phyloP scores from a whole-genome alignment of 768 basidiomycete species.

The Trametes sanguinea region DNA sequence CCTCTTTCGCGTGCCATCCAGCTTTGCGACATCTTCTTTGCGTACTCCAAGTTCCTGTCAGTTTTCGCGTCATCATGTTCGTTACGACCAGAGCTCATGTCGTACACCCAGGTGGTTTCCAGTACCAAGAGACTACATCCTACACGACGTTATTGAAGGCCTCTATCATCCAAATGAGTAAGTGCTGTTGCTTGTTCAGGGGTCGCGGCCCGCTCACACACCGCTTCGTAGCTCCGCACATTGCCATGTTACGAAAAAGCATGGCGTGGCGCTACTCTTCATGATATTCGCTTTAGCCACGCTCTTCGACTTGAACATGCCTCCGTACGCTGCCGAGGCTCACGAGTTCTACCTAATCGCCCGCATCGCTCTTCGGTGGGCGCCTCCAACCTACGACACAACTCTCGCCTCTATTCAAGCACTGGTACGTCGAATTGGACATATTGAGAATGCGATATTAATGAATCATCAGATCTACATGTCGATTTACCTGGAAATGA shows the following conservation, averaged over 20 bases:
- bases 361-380: constrained; percentile 51
- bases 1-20: constrained; percentile 56
- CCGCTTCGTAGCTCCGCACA: constrained; percentile 16
- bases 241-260: constrained; percentile 40
- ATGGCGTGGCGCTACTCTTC: constrained; percentile 63
- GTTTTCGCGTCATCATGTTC: constrained; percentile 25
- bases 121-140: constrained; percentile 53
- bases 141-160: constrained; percentile 52
- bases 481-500: constrained; percentile 54
- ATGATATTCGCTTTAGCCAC: constrained; percentile 65
- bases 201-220: neutral
- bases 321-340: constrained; percentile 53
- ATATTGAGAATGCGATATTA: constrained; percentile 29
- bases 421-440: constrained; percentile 43
- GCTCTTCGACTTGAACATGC: constrained; percentile 55
- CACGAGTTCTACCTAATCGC: constrained; percentile 65
- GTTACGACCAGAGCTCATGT: neutral
- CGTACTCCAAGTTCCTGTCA: constrained; percentile 60
- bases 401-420: constrained; percentile 58
- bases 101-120: constrained; percentile 50
- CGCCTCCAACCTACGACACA: constrained; percentile 48
- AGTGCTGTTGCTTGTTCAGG: constrained; percentile 10
- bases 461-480: constrained; percentile 38
- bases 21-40: constrained; percentile 65
- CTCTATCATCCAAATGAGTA: constrained; percentile 57